Evolutionary conservation across 805 yeast species (phyloP).

Genomic region (Candida berthetii): DNA sequence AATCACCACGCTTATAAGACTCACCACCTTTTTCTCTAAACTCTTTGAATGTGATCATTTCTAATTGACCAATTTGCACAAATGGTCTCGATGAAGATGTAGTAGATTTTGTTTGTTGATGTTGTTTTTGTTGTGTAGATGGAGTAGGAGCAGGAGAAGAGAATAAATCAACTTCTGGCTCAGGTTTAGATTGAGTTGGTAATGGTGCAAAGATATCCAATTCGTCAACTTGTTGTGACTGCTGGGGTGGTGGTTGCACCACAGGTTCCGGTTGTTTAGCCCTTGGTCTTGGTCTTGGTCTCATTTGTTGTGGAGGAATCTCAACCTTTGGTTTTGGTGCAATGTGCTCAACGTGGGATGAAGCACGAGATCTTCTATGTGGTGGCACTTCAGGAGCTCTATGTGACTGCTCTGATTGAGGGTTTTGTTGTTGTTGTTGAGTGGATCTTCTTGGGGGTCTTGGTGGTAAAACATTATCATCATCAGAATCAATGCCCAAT

Average conservation of each 20-base stretch:
- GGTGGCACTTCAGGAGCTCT: not conserved
- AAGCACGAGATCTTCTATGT: not conserved
- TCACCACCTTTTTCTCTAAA: constrained; percentile 51
- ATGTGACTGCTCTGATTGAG: too few relatives aligned
- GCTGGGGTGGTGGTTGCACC: not conserved
- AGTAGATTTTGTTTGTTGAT: constrained; percentile 1
- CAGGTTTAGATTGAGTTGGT: not conserved
- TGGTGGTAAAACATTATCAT: not conserved
- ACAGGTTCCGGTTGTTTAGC: not conserved
- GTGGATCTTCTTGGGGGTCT: constrained; percentile 3
- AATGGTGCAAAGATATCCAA: constrained; percentile 9
- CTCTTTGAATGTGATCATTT: constrained; percentile 32
- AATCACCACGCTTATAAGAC: constrained; percentile 80
- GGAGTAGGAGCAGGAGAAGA: constrained; percentile 1
- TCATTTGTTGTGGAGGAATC: not conserved
- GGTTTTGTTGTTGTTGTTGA: not conserved
- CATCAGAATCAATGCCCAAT: not conserved
- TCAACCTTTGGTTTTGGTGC: not conserved
- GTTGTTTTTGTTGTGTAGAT: constrained; percentile 9
- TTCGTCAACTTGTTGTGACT: constrained; percentile 1
- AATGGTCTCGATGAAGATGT: constrained; percentile 17
- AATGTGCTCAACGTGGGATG: not conserved
- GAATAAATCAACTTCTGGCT: not conserved
- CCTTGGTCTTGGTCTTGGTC: not conserved
- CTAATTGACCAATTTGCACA: constrained; percentile 13